A percentile compares a stretch with the other conserved stretches of the same genome.
These are phyloP conservation scores for Zymoseptoria brevis DNA, from an alignment of 2,329 filamentous ascomycete genomes.

Conservation along the genomic window DNA sequence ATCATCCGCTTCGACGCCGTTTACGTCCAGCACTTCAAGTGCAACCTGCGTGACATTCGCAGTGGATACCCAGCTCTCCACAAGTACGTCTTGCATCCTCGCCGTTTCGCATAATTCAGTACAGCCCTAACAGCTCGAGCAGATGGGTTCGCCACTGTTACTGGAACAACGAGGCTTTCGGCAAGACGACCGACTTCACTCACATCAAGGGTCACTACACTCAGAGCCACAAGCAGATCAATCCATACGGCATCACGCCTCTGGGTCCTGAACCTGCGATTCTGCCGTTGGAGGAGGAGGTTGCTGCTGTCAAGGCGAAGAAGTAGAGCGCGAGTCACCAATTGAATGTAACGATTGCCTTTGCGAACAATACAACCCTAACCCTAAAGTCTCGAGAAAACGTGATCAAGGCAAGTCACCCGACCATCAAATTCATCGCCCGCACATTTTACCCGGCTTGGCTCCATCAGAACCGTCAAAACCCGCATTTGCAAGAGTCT, in stretches of 20 bases:
- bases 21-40: conserved; percentile 58
- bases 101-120: background rate
- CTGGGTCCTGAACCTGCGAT: conserved; percentile 79
- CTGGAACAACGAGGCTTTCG: conserved; percentile 73
- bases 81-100: conserved; percentile 26
- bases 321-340: background rate
- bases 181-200: conserved; percentile 78
- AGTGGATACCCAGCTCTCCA: conserved; percentile 76
- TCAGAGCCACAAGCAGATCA: conserved; percentile 58
- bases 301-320: conserved; percentile 43
- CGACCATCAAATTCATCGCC: no score
- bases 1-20: conserved; percentile 54
- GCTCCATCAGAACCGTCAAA: background rate
- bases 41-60: conserved; percentile 77
- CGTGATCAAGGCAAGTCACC: no score
- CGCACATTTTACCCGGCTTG: background rate
- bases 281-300: conserved; percentile 68
- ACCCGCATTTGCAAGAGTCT: background rate
- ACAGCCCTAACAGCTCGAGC: background rate
- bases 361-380: no score
- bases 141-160: conserved; percentile 74
- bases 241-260: conserved; percentile 65
- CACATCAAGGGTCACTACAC: conserved; percentile 85
- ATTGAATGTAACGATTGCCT: no score
- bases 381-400: no score